These are phyloP conservation scores for Gamsiella multidivaricata DNA, from an alignment of 192 early-diverging fungal genomes.

Conservation along the genomic window DNA sequence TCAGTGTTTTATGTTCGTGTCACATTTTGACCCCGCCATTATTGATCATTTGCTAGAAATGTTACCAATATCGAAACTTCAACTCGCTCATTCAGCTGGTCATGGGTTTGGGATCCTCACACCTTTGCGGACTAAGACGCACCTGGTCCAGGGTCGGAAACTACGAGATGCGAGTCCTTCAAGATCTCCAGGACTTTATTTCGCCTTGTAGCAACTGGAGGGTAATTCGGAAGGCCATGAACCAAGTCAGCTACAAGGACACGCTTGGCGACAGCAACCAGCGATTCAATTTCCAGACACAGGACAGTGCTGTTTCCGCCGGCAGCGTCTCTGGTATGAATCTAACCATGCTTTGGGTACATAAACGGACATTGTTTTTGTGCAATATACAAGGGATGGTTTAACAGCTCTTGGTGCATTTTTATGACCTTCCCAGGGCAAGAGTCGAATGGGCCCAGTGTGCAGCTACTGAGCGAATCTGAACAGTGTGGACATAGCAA, in stretches of 20 bases:
- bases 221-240: slow-evolving; percentile 65
- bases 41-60: slow-evolving; percentile 54
- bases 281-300: slow-evolving; percentile 1
- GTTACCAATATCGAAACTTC: slow-evolving; percentile 65
- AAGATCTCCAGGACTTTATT: slow-evolving; percentile 62
- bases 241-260: slow-evolving; percentile 41
- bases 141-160: slow-evolving; percentile 64
- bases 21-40: background rate
- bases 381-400: too few species aligned
- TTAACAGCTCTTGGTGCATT: too few species aligned
- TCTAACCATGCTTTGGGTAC: too few species aligned
- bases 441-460: background rate
- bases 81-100: slow-evolving; percentile 68
- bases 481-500: slow-evolving; percentile 22
- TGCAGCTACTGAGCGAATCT: background rate
- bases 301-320: background rate
- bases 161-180: slow-evolving; percentile 57
- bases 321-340: background rate
- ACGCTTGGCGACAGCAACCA: background rate
- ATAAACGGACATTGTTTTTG: too few species aligned
- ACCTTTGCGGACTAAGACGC: slow-evolving; percentile 59
- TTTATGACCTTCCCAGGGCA: background rate
- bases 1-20: background rate
- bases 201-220: slow-evolving; percentile 69
- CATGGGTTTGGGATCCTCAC: slow-evolving; percentile 65